Evolutionary conservation across 108 stramenopile species (phyloP), one percentile per base, ranked within the genome.

Genomic region (Aureococcus anophagefferens): DNA sequence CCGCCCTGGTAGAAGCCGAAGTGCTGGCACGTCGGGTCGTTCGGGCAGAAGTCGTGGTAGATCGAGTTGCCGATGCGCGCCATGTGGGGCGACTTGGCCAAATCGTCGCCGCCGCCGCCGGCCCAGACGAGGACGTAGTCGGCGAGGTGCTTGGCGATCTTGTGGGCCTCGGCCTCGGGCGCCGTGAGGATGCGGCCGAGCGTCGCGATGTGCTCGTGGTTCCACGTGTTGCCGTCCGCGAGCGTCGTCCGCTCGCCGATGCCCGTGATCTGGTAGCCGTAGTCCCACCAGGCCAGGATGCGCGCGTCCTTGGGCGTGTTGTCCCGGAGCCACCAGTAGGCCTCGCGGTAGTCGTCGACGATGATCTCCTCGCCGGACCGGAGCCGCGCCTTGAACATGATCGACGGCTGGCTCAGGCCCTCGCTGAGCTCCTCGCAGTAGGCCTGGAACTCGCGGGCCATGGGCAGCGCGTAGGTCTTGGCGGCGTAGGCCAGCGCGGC

Each of bases 141-240:
- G 51, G 92, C 97, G 73, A 95, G 80, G 76, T 92, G 94, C 34
- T 93, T 87, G 16, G 94, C 87, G 81, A 96, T 96, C 74, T 89
- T 81, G 80, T 96, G 92, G 3, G 92, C 95, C 74, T 93, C 89
- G 64, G 93, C 87, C 63, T 92, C 90, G 46, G 78, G 74, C 1
- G 92, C 78, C n/a, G 96, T 93, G 65, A 98, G 76, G 17, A 85
- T 81, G 29, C 91, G 90, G 0, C 94, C 98, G 14, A 98, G 85
- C 13, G 96, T 89, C n/a, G 98, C 96, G 84, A 98, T 97, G 80
- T 98, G 98, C 73, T 94, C 94, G 70, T 97, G 95, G 81, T 97
- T 97, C 96, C 96, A 98, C 66, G 96, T 97, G 81, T 98, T 98
- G 35, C 95, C 95, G 84, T 98, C 98, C 5, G 95, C 96, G 69